Evolutionary conservation across 257 asterid genomes (phyloP).

Genomic region (Nicotiana knightiana): DNA sequence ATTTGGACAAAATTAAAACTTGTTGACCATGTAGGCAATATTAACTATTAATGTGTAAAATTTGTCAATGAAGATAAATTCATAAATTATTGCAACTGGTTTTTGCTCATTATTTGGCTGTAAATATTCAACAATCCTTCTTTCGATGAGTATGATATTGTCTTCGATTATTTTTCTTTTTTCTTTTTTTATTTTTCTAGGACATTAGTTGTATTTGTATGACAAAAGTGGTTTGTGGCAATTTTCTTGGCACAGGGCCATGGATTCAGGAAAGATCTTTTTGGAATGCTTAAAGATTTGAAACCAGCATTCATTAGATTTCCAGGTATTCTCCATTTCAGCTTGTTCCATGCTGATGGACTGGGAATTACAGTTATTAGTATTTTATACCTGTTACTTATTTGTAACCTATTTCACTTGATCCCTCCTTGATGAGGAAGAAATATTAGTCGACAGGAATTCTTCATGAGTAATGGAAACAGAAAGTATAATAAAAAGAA

Average conservation of each 20-base stretch:
- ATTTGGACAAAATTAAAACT: neutral
- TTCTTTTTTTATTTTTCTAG: neutral
- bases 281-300: slow-evolving; percentile 61
- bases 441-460: neutral
- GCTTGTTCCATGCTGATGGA: neutral
- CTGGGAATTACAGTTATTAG: neutral
- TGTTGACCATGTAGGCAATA: neutral
- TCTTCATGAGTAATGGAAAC: neutral
- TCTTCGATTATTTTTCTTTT: neutral
- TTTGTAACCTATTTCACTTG: neutral
- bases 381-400: neutral
- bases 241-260: slow-evolving; percentile 60
- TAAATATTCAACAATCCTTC: neutral
- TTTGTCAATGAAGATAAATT: neutral
- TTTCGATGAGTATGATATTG: neutral
- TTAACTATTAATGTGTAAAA: neutral
- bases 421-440: neutral
- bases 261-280: slow-evolving; percentile 90
- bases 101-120: neutral
- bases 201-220: neutral
- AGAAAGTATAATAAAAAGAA: neutral
- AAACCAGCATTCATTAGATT: slow-evolving; percentile 81
- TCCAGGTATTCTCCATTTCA: slow-evolving; percentile 55
- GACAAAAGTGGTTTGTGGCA: neutral
- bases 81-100: neutral